A percentile compares a stretch with the other conserved stretches of the same genome.
phyloP scores from a whole-genome alignment of 768 basidiomycete genomes.

The Amyloporia xantha region DNA sequence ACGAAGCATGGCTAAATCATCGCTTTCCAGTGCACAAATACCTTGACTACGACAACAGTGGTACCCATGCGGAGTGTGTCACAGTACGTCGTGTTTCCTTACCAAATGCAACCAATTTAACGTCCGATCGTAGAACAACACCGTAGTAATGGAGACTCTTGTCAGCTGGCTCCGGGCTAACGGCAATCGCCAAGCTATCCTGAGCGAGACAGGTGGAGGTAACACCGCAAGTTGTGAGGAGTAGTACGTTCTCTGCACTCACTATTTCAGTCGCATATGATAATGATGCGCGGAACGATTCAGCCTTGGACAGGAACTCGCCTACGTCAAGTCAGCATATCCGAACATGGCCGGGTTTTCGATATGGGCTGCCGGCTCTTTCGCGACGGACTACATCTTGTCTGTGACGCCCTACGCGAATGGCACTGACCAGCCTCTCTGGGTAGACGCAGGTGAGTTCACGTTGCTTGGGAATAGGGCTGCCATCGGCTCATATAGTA shows the following conservation, averaged over 20 bases:
- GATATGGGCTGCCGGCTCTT: constrained; percentile 47
- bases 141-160: constrained; percentile 36
- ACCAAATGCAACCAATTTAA: too few species aligned
- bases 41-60: constrained; percentile 39
- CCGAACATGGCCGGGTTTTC: constrained; percentile 43
- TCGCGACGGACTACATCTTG: constrained; percentile 44
- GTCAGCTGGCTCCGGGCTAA: constrained; percentile 36
- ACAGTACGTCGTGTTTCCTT: constrained; percentile 23
- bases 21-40: constrained; percentile 33
- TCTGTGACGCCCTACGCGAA: constrained; percentile 41
- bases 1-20: too few species aligned
- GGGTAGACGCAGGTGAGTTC: constrained; percentile 35
- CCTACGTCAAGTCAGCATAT: constrained; percentile 38
- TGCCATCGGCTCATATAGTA: neutral
- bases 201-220: constrained; percentile 41
- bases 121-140: constrained; percentile 37
- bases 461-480: neutral
- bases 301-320: constrained; percentile 38
- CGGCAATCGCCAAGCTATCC: constrained; percentile 36
- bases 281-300: constrained; percentile 1
- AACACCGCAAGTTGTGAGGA: constrained; percentile 32
- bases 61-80: constrained; percentile 36
- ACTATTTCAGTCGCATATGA: neutral
- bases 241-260: constrained; percentile 19
- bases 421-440: constrained; percentile 41